Percentiles rank a stretch among this genome's conserved stretches.
These are phyloP conservation scores for Fraxinus sp. DNA, from an alignment of 305 asterid genomes.

Conservation along the genomic window DNA sequence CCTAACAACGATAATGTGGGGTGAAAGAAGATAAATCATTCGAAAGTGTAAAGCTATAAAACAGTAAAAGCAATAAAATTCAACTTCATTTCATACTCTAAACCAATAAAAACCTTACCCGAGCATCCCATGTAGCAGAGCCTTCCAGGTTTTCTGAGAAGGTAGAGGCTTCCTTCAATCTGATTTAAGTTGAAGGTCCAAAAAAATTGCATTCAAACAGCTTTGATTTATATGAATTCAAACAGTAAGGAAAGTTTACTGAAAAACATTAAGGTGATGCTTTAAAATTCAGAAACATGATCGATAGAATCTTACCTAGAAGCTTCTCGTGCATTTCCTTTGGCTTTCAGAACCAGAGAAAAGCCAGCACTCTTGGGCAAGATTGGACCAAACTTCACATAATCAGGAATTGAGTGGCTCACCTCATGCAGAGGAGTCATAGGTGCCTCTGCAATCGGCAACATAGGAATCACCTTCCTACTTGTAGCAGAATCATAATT, in stretches of 20 bases:
- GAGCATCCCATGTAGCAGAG: constrained; percentile 48
- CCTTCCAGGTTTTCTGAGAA: constrained; percentile 40
- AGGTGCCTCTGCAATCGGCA: constrained; percentile 85
- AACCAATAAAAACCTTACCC: constrained; percentile 33
- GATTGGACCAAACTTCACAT: constrained; percentile 78
- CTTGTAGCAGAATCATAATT: constrained; percentile 55
- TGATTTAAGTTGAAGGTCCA: constrained; percentile 29
- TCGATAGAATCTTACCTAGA: constrained; percentile 37
- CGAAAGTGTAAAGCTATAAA: neutral
- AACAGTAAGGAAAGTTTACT: neutral
- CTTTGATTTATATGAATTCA: neutral
- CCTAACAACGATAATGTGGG: constrained; percentile 37
- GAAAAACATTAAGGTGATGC: neutral
- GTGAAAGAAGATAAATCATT: neutral
- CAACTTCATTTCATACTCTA: neutral
- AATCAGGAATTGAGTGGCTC: constrained; percentile 64
- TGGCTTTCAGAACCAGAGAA: constrained; percentile 43
- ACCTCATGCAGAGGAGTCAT: constrained; percentile 72
- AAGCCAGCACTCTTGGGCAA: constrained; percentile 81
- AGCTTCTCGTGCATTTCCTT: constrained; percentile 32
- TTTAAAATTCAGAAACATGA: neutral
- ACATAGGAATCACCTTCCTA: constrained; percentile 63
- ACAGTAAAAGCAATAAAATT: neutral
- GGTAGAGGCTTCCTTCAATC: constrained; percentile 35
- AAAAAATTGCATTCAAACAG: neutral